These are phyloP conservation scores for Albatrellus sp. DNA, from an alignment of 1,284 basidiomycete species.

Conservation along the genomic window DNA sequence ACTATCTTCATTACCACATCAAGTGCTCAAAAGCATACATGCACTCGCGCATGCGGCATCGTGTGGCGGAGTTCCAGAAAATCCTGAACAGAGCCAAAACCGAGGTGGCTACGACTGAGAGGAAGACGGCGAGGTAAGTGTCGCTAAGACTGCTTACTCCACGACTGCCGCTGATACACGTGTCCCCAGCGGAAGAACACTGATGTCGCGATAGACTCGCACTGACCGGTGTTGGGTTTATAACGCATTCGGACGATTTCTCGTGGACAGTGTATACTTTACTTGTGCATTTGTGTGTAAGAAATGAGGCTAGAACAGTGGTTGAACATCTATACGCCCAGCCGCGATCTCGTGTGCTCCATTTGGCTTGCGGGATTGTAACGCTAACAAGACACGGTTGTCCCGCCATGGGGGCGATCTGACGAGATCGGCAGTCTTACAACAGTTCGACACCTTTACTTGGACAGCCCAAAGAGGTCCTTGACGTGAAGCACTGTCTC, in stretches of 20 bases:
- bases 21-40: constrained; percentile 99
- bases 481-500: constrained; percentile 31
- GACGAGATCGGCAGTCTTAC: too few relatives aligned
- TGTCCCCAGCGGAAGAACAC: constrained; percentile 34
- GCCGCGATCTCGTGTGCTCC: too few relatives aligned
- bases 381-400: too few relatives aligned
- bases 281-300: too few relatives aligned
- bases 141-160: constrained; percentile 1
- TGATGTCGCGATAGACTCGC: constrained; percentile 31
- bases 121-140: constrained; percentile 85
- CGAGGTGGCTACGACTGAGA: constrained; percentile 73
- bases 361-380: too few relatives aligned
- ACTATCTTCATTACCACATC: constrained; percentile 99
- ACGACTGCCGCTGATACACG: constrained; percentile 6
- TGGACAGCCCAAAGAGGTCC: constrained; percentile 21
- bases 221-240: too few relatives aligned
- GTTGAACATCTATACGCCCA: too few relatives aligned
- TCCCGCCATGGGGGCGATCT: too few relatives aligned
- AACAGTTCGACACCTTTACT: constrained; percentile 2
- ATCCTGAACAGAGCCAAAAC: constrained; percentile 97
- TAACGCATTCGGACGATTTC: too few relatives aligned
- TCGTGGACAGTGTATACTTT: too few relatives aligned
- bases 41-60: constrained; percentile 94
- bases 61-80: constrained; percentile 96
- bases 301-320: too few relatives aligned